These are phyloP conservation scores for Scenedesmus sp. DNA, from an alignment of 163 green algal genomes.

Conservation along the genomic window DNA sequence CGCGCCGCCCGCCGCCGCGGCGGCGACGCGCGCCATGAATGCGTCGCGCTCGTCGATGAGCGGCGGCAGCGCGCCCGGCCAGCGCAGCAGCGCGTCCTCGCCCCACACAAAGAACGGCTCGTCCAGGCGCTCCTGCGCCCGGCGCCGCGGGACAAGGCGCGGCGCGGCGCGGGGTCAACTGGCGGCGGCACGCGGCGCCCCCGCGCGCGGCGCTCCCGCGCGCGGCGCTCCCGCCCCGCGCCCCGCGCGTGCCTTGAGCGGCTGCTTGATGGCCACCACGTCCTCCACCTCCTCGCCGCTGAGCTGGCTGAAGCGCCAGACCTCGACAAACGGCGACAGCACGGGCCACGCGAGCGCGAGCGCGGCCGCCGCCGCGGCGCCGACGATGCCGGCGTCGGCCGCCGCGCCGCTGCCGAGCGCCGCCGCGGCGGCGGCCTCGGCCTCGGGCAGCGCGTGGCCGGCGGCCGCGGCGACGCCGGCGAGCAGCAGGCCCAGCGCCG, in stretches of 20 bases:
- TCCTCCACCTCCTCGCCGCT: slow-evolving; percentile 76
- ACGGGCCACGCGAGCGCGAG: slow-evolving; percentile 63
- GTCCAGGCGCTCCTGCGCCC: slow-evolving; percentile 47
- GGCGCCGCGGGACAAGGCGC: too few species aligned
- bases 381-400: slow-evolving; percentile 23
- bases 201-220: too few species aligned
- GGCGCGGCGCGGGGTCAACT: background rate
- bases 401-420: slow-evolving; percentile 13
- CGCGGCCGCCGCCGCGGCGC: slow-evolving; percentile 47
- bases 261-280: slow-evolving; percentile 70
- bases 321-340: slow-evolving; percentile 75
- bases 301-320: slow-evolving; percentile 62
- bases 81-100: slow-evolving; percentile 89
- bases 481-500: slow-evolving; percentile 27
- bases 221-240: too few species aligned
- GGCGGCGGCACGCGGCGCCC: too few species aligned
- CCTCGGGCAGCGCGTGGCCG: slow-evolving; percentile 18
- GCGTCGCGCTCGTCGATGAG: slow-evolving; percentile 82
- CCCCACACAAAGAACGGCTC: slow-evolving; percentile 74
- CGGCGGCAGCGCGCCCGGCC: slow-evolving; percentile 76
- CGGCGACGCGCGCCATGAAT: slow-evolving; percentile 81
- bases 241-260: slow-evolving; percentile 58
- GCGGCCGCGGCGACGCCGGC: slow-evolving; percentile 19
- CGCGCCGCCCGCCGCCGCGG: slow-evolving; percentile 61
- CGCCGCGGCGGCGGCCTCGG: slow-evolving; percentile 31